Evolutionary conservation across 306 rosid species (phyloP).

Genomic region (Sechiopsis laciniata): DNA sequence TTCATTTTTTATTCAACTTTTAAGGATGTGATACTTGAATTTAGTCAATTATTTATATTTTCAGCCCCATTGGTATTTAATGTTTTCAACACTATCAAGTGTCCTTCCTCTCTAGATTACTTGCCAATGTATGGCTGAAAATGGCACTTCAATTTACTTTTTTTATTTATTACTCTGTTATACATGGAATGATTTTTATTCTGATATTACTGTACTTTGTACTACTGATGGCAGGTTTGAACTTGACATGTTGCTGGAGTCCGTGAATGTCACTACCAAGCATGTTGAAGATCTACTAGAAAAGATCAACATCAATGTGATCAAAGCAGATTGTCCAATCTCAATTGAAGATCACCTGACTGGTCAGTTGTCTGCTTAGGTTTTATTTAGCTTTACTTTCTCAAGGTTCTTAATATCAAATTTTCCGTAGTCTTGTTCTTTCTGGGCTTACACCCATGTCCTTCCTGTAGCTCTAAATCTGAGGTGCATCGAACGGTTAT

Average conservation of each 20-base stretch:
- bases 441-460: neutral
- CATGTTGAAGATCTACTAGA: slow-evolving; percentile 89
- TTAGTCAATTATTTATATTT: neutral
- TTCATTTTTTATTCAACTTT: slow-evolving; percentile 17
- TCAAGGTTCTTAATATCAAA: slow-evolving; percentile 22
- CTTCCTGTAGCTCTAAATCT: slow-evolving; percentile 61
- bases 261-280: slow-evolving; percentile 76
- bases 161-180: neutral
- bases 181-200: neutral
- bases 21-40: slow-evolving; percentile 10
- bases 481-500: slow-evolving; percentile 89
- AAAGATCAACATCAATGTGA: slow-evolving; percentile 60
- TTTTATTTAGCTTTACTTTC: slow-evolving; percentile 25
- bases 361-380: slow-evolving; percentile 73
- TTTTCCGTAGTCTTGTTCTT: slow-evolving; percentile 1
- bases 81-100: slow-evolving; percentile 2
- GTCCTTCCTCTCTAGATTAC: neutral
- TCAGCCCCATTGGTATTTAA: neutral
- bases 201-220: slow-evolving; percentile 31
- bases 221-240: slow-evolving; percentile 67
- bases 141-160: neutral
- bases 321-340: slow-evolving; percentile 61
- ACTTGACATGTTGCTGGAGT: slow-evolving; percentile 96
- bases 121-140: neutral
- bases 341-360: slow-evolving; percentile 83